These are phyloP conservation scores for Chlorella sp. DNA, from an alignment of 139 green algal genomes.

Conservation along the genomic window DNA sequence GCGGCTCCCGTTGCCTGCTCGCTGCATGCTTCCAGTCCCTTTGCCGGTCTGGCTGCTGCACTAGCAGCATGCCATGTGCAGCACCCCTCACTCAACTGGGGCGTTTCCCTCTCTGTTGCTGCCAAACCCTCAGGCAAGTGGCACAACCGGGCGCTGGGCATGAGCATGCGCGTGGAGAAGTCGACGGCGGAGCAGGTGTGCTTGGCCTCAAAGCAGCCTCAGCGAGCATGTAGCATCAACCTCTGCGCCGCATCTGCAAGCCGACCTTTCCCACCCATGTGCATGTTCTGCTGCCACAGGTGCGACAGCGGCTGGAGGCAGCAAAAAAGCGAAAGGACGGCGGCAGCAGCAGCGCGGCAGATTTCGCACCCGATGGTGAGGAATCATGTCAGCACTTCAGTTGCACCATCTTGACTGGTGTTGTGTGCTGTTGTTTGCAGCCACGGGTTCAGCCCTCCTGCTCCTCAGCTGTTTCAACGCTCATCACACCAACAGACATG, in stretches of 20 bases:
- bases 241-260: not conserved
- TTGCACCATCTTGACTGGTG: no score
- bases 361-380: constrained; percentile 65
- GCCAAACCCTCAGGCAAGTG: constrained; percentile 75
- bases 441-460: no score
- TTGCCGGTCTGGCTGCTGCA: no score
- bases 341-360: constrained; percentile 28
- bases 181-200: constrained; percentile 87
- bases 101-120: not conserved
- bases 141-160: constrained; percentile 95
- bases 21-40: no score
- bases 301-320: constrained; percentile 55
- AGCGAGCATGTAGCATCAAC: no score
- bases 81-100: no score
- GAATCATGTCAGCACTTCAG: no score
- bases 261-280: not conserved
- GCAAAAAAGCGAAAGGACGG: constrained; percentile 64
- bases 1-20: not conserved
- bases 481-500: no score
- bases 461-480: no score
- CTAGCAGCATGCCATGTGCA: no score
- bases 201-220: no score
- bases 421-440: no score
- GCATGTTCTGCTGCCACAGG: constrained; percentile 49
- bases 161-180: constrained; percentile 95